phyloP scores from a whole-genome alignment of 2,329 filamentous ascomycete genomes.

The Setomelanomma holmii region DNA sequence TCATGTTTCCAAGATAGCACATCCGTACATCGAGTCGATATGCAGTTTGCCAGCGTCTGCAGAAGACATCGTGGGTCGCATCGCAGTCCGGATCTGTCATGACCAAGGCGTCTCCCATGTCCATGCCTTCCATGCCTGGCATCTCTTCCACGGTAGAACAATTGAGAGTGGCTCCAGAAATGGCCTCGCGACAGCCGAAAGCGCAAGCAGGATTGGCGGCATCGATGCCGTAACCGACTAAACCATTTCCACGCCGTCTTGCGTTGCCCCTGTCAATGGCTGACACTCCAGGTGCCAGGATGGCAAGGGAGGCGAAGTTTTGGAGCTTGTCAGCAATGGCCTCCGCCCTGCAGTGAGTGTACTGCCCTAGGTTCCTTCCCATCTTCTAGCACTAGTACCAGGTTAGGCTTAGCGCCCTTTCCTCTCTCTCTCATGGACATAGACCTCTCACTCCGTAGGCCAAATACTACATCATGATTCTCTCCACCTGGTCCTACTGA shows the following conservation, averaged over 20 bases:
- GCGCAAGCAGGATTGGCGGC: conserved; percentile 25
- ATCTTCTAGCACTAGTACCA: too few relatives aligned
- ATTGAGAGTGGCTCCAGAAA: conserved; percentile 7
- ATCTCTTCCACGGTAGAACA: conserved; percentile 15
- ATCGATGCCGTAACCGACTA: conserved; percentile 23
- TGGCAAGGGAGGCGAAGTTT: too few relatives aligned
- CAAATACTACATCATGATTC: too few relatives aligned
- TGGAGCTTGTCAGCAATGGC: too few relatives aligned
- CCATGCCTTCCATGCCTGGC: background rate
- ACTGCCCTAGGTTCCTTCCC: too few relatives aligned
- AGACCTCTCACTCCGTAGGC: too few relatives aligned
- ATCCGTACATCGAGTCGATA: conserved; percentile 15
- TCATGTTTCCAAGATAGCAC: conserved; percentile 18
- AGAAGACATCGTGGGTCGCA: conserved; percentile 25
- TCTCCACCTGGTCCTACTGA: too few relatives aligned
- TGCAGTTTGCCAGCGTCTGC: conserved; percentile 26
- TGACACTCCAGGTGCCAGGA: background rate
- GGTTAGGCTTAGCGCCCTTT: too few relatives aligned
- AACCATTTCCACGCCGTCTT: conserved; percentile 12
- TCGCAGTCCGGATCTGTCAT: conserved; percentile 24
- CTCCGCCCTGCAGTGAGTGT: too few relatives aligned
- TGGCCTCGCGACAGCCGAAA: conserved; percentile 18
- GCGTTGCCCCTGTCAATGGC: background rate
- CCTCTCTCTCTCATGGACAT: too few relatives aligned
- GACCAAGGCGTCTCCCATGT: conserved; percentile 6